Evolutionary conservation across 2,329 filamentous ascomycete genomes (phyloP), one percentile per base, ranked within the genome.

Genomic region (Ustilaginoidea virens): DNA sequence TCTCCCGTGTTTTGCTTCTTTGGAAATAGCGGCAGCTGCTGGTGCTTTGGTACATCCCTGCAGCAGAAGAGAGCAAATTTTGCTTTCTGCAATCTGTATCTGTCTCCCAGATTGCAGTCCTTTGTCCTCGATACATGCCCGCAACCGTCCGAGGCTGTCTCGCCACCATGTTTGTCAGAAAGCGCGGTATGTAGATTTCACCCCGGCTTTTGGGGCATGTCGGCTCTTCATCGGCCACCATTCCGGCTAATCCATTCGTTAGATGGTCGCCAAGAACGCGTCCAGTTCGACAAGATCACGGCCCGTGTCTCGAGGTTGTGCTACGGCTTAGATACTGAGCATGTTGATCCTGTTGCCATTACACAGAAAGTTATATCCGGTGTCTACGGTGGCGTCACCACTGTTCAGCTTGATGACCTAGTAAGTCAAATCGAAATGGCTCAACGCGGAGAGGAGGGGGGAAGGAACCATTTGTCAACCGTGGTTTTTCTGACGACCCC

Each of bases 231-330:
- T n/a, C 17, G 14, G n/a, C 14, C 9, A 12, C 2, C 17, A 12
- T 14, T 4, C 22, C 30, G 22, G 27, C 50, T 60, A 33, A 56
- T 44, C n/a, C 7, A 15, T 14, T 7, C 12, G 11, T 8, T 32
- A 96, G 90, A 98, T 71, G 87, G 87, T 62, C 90, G 90, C 68
- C 93, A 96, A 67, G 90, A 98, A 71, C 90, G 90, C 58, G 90
- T 98, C 41, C 90, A 98, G 58, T 98, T 98, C 66, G 90, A 98
- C 70, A 98, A 98, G 67, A 98, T 98, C 72, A 96, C 90, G 49
- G 90, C 90, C 47, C 85, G 90, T 59, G 90, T 98, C 43, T 96
- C 90, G 26, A 76, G 90, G 49, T 69, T 98, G 51, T 98, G 90
- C 71, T 98, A 98, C 58, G 87, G 87, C 42, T 78, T 98, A 34